Percentiles rank a stretch among this genome's conserved stretches.
These are phyloP conservation scores for Trypanosoma melophagium DNA, from an alignment of 208 protist genomes.

Conservation along the genomic window DNA sequence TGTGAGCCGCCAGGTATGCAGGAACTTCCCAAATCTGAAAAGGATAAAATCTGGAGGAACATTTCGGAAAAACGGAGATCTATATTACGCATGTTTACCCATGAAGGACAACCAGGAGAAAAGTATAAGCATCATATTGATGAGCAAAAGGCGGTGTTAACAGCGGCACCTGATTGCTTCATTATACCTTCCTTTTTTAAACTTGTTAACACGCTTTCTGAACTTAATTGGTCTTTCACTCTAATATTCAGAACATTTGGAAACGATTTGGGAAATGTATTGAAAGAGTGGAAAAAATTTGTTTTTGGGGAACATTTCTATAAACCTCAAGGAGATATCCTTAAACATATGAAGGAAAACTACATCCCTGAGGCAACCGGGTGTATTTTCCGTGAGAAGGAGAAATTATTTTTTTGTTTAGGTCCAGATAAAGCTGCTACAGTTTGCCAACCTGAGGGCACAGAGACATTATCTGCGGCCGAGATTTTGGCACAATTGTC, in stretches of 20 bases:
- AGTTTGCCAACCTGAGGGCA: constrained; percentile 24
- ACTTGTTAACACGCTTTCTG: constrained; percentile 78
- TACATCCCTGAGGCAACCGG: constrained; percentile 55
- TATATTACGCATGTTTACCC: constrained; percentile 63
- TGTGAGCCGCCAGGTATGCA: constrained; percentile 73
- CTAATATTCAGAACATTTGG: constrained; percentile 90
- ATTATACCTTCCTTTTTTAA: constrained; percentile 89
- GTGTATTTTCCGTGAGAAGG: constrained; percentile 62
- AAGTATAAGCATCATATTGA: constrained; percentile 67
- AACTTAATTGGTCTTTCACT: constrained; percentile 78
- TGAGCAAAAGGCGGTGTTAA: constrained; percentile 57
- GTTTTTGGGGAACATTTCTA: constrained; percentile 65
- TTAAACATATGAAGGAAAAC: constrained; percentile 42
- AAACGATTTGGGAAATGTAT: constrained; percentile 65
- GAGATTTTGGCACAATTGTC: constrained; percentile 36
- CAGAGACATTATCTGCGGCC: constrained; percentile 22
- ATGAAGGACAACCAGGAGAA: constrained; percentile 52
- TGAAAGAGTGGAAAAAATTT: constrained; percentile 82
- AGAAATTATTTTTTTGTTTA: constrained; percentile 70
- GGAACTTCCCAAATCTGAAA: constrained; percentile 46
- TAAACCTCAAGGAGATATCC: constrained; percentile 50
- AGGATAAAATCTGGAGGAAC: constrained; percentile 57
- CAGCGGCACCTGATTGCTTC: constrained; percentile 31
- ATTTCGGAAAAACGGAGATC: constrained; percentile 50
- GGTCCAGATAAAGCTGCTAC: constrained; percentile 58